Percentiles rank a stretch among this genome's conserved stretches.
phyloP scores from a whole-genome alignment of 768 basidiomycete species.

The Tulasnella sp. region DNA sequence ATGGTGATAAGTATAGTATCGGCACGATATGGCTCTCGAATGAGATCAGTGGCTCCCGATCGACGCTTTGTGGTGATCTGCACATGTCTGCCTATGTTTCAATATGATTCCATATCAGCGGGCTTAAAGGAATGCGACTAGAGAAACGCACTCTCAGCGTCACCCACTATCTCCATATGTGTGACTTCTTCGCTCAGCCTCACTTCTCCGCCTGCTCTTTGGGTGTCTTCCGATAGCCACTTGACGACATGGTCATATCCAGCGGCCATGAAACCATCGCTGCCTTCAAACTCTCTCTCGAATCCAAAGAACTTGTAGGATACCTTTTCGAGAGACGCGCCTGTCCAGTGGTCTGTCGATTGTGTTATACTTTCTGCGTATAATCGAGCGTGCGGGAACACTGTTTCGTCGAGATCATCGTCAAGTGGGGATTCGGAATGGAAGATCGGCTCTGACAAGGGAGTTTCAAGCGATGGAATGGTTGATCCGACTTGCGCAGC shows the following conservation, averaged over 20 bases:
- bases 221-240: constrained; percentile 7
- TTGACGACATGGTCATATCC: constrained; percentile 9
- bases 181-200: constrained; percentile 6
- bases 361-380: not conserved
- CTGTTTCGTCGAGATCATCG: not conserved
- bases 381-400: not conserved
- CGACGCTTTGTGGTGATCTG: not conserved
- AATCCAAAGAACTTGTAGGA: constrained; percentile 14
- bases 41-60: not conserved
- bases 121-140: not conserved
- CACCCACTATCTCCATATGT: not conserved
- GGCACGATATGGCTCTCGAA: not conserved
- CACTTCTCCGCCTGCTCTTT: not conserved
- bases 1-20: constrained; percentile 4
- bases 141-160: not conserved
- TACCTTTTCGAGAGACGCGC: constrained; percentile 4
- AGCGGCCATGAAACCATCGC: not conserved
- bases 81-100: not conserved
- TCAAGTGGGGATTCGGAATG: not conserved
- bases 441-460: not conserved
- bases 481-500: not conserved
- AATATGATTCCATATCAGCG: too few relatives aligned
- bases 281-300: constrained; percentile 9
- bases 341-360: constrained; percentile 10
- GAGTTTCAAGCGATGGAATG: not conserved